Base-by-base conservation (phyloP, 208 protist species). In the Hexamita inflata region DNA sequence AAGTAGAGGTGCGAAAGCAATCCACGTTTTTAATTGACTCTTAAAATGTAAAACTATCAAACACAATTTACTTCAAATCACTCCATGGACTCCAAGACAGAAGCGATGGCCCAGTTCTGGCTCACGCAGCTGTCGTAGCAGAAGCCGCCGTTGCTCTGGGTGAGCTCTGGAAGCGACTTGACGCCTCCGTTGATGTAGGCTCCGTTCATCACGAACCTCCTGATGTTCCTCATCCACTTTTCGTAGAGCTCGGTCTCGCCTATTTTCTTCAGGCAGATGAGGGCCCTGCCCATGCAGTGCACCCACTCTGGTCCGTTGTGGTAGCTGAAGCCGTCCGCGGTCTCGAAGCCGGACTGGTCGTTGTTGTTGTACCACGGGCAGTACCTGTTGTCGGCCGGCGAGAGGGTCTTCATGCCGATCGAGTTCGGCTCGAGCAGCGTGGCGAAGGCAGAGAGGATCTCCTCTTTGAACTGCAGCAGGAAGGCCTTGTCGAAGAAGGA, bases 221-320 rank as follows among this genome's bases (percentile, higher is more conserved):
- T 32, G 28, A 57, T 28, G 58, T 58, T 77, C n/a, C 11, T 58
- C 4, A 77, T 30, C 29, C 73, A 29, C 1, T 7, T 7, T 38
- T 39, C 61, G 26, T 59, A 39, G n/a, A n/a, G n/a, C 7, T 66
- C 61, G 30, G 35, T 58, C 0, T 57, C 32, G 26, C 0, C 38
- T n/a, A 42, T 73, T 34, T 7, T 15, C 4, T 0, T 77, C 24
- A 45, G 34, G 45, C 0, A 61, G 9, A 30, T 60, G 28, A 9
- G 49, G 19, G 24, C 60, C 34, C 59, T 35, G 26, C 2, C 41
- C 19, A 38, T 74, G 67, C 1, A 40, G 40, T 30, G 32, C 1
- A 70, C 0, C 78, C 79, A 77, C 13, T 57, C 83, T 45, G 87
- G 87, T 11, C 87, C 87, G 39, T 90, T 83, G 75, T 91, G 88